Conservation (phyloP, 345 rosid genomes). For the Cardamine chenopodiifolia region DNA sequence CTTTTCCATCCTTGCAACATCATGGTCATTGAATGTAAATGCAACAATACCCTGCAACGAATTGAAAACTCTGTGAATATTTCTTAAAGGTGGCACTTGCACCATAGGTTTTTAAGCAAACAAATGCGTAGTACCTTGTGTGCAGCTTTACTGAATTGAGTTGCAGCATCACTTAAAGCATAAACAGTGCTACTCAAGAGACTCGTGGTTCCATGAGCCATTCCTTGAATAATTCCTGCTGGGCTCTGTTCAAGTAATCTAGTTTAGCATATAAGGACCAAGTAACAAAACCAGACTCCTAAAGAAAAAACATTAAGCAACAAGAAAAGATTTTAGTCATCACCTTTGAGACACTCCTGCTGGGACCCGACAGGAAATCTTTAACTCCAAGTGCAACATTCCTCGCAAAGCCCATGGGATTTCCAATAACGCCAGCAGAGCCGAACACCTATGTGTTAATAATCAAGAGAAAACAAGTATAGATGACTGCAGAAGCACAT, state of each 20-base stretch:
- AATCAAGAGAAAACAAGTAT: conserved; percentile 26
- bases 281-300: conserved; percentile 13
- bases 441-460: conserved; percentile 73
- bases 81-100: conserved; percentile 14
- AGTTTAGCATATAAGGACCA: conserved; percentile 23
- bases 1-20: conserved; percentile 77
- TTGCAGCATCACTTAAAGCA: conserved; percentile 94
- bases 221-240: conserved; percentile 77
- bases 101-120: conserved; percentile 21
- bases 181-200: conserved; percentile 88
- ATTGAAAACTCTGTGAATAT: conserved; percentile 20
- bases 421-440: conserved; percentile 97
- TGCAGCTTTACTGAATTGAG: conserved; percentile 97
- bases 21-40: conserved; percentile 88
- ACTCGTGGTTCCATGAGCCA: conserved; percentile 94
- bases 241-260: conserved; percentile 65
- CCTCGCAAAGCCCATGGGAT: conserved; percentile 96
- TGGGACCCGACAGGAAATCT: conserved; percentile 90
- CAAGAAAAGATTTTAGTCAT: conserved; percentile 13
- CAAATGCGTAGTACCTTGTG: conserved; percentile 67
- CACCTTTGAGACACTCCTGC: conserved; percentile 76
- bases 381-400: conserved; percentile 83
- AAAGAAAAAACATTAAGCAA: background rate
- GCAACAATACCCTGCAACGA: conserved; percentile 84
- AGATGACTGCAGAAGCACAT: conserved; percentile 1